A percentile compares a stretch with the other conserved stretches of the same genome.
Conservation (phyloP, 768 basidiomycete genomes). For the Trametes gibbosa region DNA sequence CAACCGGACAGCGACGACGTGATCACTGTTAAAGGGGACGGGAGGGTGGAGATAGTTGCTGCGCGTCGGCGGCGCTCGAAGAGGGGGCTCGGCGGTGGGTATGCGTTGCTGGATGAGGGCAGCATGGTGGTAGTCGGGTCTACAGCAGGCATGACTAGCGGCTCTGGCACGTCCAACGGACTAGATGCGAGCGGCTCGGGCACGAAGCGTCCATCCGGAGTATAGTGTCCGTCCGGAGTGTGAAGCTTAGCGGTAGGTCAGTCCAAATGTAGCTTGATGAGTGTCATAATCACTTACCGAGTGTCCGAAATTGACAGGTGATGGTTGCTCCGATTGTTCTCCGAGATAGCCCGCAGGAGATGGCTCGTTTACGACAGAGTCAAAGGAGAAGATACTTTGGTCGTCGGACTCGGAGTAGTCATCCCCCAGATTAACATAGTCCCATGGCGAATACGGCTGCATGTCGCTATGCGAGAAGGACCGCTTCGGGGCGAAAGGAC, state of each 20-base stretch:
- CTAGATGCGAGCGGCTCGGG: constrained; percentile 2
- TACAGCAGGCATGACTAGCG: neutral
- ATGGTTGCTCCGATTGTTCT: constrained; percentile 2
- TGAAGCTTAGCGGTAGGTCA: neutral
- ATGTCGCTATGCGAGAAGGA: constrained; percentile 9
- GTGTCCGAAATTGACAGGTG: constrained; percentile 1
- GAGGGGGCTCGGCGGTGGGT: constrained; percentile 14
- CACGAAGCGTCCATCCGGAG: constrained; percentile 5
- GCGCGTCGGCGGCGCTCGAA: constrained; percentile 26
- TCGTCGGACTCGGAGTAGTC: constrained; percentile 11
- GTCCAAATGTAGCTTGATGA: neutral
- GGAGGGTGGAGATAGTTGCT: constrained; percentile 22
- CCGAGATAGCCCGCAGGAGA: constrained; percentile 1
- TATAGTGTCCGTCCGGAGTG: constrained; percentile 7
- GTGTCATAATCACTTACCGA: neutral
- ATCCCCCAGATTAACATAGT: constrained; percentile 12
- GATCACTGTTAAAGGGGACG: constrained; percentile 32
- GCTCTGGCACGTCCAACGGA: constrained; percentile 1
- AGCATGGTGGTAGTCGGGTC: neutral
- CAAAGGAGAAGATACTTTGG: constrained; percentile 14
- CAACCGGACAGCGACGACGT: constrained; percentile 35
- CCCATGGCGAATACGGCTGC: constrained; percentile 3
- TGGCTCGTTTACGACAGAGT: constrained; percentile 3
- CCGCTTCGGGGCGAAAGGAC: constrained; percentile 5
- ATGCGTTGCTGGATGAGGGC: neutral